Evolutionary conservation across 148 eudicot genomes (phyloP).

Genomic region (Vaccinium corymbosum): DNA sequence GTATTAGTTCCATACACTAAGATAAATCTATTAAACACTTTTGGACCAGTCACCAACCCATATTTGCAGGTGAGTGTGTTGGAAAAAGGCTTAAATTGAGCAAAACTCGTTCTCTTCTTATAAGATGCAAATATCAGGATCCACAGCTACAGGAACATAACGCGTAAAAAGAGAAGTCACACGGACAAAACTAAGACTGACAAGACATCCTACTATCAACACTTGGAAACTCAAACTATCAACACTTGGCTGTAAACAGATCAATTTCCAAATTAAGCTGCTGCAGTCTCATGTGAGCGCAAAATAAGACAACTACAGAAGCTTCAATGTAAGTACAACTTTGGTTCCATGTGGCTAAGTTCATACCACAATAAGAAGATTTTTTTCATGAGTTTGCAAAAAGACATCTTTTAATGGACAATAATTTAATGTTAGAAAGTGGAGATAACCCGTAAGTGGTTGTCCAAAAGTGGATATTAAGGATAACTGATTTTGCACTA

Average conservation of each 20-base stretch:
- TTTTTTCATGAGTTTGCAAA: neutral
- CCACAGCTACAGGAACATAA: neutral
- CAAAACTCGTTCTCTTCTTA: neutral
- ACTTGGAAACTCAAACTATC: neutral
- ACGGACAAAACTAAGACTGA: neutral
- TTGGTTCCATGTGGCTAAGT: neutral
- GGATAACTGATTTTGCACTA: neutral
- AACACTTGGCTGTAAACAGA: neutral
- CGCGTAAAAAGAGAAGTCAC: neutral
- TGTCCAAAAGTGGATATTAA: neutral
- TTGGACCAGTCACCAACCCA: neutral
- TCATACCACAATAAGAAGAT: neutral
- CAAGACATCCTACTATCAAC: too few relatives aligned
- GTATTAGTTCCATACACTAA: neutral
- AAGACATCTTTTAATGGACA: neutral
- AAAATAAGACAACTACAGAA: neutral
- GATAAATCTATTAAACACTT: neutral
- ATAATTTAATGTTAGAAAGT: neutral
- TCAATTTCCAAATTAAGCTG: conserved; percentile 9
- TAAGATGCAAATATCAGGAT: conserved; percentile 2
- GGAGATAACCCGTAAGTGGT: neutral
- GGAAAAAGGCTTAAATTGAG: neutral
- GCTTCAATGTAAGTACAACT: neutral
- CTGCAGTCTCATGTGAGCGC: neutral
- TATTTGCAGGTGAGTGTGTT: neutral